Percentiles rank a stretch among this genome's conserved stretches.
These are phyloP conservation scores for Parastagonospora nodorum DNA, from an alignment of 2,329 filamentous ascomycete species.

Conservation along the genomic window DNA sequence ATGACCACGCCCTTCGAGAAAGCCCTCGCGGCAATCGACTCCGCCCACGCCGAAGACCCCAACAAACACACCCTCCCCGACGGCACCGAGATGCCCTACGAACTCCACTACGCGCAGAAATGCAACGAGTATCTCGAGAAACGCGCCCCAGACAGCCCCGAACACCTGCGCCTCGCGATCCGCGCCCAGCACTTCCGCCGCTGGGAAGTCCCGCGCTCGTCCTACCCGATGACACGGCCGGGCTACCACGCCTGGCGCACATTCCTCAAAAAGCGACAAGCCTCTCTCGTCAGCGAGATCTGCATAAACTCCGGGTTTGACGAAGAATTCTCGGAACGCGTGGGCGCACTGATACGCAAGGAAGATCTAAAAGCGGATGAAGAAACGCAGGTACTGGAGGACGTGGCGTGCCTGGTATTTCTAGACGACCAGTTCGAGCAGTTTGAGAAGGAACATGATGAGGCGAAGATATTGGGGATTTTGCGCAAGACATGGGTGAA, in stretches of 20 bases:
- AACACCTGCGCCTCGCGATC: slow-evolving; percentile 73
- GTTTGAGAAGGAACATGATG: slow-evolving; percentile 74
- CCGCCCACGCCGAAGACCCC: slow-evolving; percentile 72
- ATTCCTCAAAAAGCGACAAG: slow-evolving; percentile 73
- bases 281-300: slow-evolving; percentile 62
- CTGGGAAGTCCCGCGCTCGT: slow-evolving; percentile 79
- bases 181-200: slow-evolving; percentile 84
- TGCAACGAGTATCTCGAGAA: slow-evolving; percentile 75
- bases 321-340: slow-evolving; percentile 61
- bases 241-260: slow-evolving; percentile 84
- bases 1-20: slow-evolving; percentile 36
- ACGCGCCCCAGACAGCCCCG: slow-evolving; percentile 66
- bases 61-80: slow-evolving; percentile 54
- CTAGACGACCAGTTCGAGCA: slow-evolving; percentile 84
- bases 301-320: slow-evolving; percentile 58
- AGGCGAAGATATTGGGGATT: slow-evolving; percentile 72
- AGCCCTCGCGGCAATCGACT: slow-evolving; percentile 73
- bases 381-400: slow-evolving; percentile 78
- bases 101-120: slow-evolving; percentile 80
- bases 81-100: slow-evolving; percentile 65
- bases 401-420: slow-evolving; percentile 86
- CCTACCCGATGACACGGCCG: slow-evolving; percentile 73
- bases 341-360: slow-evolving; percentile 77
- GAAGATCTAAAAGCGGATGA: slow-evolving; percentile 69
- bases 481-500: slow-evolving; percentile 49